Percentiles rank a stretch among this genome's conserved stretches.
Conservation (phyloP, 495 filamentous ascomycete species). For the Aspergillus taichungensis region DNA sequence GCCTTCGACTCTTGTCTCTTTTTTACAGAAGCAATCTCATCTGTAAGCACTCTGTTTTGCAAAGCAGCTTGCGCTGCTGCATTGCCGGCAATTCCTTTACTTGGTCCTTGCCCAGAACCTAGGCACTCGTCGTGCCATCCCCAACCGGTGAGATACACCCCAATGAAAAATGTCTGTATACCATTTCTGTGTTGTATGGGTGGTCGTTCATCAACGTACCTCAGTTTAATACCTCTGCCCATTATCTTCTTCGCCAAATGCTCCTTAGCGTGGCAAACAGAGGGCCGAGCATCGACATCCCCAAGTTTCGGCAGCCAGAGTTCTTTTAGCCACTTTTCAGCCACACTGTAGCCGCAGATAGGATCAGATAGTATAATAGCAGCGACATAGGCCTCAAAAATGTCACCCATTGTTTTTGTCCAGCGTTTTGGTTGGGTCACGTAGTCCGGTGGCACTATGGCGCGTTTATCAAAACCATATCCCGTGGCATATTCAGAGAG, state of each 20-base stretch:
- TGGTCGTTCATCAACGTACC: slow-evolving; percentile 51
- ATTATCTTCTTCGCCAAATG: slow-evolving; percentile 48
- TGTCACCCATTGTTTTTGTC: slow-evolving; percentile 67
- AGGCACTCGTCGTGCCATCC: slow-evolving; percentile 56
- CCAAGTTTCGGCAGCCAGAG: slow-evolving; percentile 53
- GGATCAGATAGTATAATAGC: slow-evolving; percentile 61
- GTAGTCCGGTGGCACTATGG: slow-evolving; percentile 40
- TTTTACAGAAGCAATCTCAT: too few species aligned
- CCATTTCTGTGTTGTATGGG: slow-evolving; percentile 47
- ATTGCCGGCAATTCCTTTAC: slow-evolving; percentile 65
- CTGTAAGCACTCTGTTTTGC: slow-evolving; percentile 21
- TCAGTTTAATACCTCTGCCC: slow-evolving; percentile 50
- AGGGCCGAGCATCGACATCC: slow-evolving; percentile 29
- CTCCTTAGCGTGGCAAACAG: slow-evolving; percentile 38
- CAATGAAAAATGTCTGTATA: slow-evolving; percentile 57
- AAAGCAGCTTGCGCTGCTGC: slow-evolving; percentile 61
- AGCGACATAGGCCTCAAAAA: slow-evolving; percentile 85
- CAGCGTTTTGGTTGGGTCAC: slow-evolving; percentile 37
- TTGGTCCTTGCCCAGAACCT: slow-evolving; percentile 57
- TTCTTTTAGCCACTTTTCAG: slow-evolving; percentile 56
- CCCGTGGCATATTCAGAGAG: slow-evolving; percentile 52
- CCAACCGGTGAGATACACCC: slow-evolving; percentile 63
- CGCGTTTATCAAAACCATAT: slow-evolving; percentile 59
- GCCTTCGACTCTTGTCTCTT: too few species aligned
- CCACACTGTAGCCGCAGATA: slow-evolving; percentile 46